Conservation (phyloP, 1,284 basidiomycete genomes). For the Prillingera fragicola region DNA sequence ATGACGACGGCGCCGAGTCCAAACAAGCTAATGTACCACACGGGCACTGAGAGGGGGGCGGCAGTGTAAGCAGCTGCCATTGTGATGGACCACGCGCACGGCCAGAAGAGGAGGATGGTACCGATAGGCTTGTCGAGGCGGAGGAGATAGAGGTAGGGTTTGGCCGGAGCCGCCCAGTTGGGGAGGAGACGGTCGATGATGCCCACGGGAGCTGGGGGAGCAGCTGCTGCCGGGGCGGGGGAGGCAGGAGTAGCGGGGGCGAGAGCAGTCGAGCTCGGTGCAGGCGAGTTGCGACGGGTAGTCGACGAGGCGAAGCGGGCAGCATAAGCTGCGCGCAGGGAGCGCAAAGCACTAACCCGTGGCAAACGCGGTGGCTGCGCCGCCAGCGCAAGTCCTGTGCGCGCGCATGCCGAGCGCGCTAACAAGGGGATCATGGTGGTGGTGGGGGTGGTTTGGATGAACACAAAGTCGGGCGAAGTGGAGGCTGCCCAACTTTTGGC, state of each 20-base stretch:
- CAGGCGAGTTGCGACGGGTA: no score
- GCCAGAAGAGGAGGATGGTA: constrained; percentile 83
- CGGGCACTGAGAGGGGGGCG: constrained; percentile 59
- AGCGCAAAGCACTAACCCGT: neutral
- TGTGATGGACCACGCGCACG: constrained; percentile 94
- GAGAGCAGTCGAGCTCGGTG: no score
- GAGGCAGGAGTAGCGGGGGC: neutral
- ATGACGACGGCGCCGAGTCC: constrained; percentile 87
- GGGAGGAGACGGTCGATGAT: constrained; percentile 32
- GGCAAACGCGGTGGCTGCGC: neutral
- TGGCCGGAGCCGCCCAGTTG: constrained; percentile 28
- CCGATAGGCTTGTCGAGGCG: constrained; percentile 95
- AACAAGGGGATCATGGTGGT: constrained; percentile 7
- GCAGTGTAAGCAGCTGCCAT: constrained; percentile 79
- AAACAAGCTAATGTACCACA: constrained; percentile 76
- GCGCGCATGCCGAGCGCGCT: constrained; percentile 19
- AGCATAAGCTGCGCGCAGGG: neutral
- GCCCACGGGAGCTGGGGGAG: no score
- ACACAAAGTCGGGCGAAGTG: no score
- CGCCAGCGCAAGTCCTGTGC: constrained; percentile 10
- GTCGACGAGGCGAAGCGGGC: no score
- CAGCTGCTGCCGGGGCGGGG: constrained; percentile 4
- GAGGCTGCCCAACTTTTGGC: no score
- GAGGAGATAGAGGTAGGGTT: constrained; percentile 78
- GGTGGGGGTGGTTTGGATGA: no score